A percentile compares a stretch with the other conserved stretches of the same genome.
These are phyloP conservation scores for Cylindrodendrum hubeiense DNA, from an alignment of 2,329 filamentous ascomycete genomes.

Conservation along the genomic window DNA sequence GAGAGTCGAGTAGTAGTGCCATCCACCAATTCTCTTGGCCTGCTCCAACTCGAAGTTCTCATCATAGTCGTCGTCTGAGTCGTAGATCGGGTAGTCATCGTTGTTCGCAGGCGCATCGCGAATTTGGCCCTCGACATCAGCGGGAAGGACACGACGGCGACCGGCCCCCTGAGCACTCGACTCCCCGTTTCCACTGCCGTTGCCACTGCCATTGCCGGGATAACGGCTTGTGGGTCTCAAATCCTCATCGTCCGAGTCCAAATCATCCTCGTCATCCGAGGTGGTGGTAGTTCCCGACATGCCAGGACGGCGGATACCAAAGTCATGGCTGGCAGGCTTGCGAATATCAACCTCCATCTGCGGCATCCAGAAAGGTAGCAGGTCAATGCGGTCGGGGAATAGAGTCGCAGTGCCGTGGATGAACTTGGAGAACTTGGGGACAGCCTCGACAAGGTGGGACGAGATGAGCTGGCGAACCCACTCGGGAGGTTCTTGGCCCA, in stretches of 20 bases:
- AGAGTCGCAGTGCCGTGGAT: conserved; percentile 93
- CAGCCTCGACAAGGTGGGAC: conserved; percentile 96
- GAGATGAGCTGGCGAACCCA: conserved; percentile 96
- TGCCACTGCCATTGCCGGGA: conserved; percentile 23
- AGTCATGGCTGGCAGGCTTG: conserved; percentile 88
- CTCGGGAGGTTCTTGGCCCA: conserved; percentile 92
- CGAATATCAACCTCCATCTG: conserved; percentile 99
- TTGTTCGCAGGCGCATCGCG: conserved; percentile 68
- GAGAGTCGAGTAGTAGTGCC: conserved; percentile 77
- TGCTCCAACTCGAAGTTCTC: conserved; percentile 82
- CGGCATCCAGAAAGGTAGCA: conserved; percentile 97
- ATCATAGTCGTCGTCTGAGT: conserved; percentile 84
- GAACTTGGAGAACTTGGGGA: conserved; percentile 99
- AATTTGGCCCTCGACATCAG: conserved; percentile 88
- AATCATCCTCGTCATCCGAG: conserved; percentile 80
- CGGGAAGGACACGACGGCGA: conserved; percentile 57
- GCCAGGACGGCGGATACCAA: conserved; percentile 87
- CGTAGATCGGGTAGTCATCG: conserved; percentile 88
- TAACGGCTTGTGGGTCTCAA: conserved; percentile 28
- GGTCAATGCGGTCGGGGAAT: conserved; percentile 87
- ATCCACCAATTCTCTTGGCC: conserved; percentile 80
- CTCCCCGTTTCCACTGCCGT: conserved; percentile 48
- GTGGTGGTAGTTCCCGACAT: conserved; percentile 83
- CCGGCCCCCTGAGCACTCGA: conserved; percentile 52
- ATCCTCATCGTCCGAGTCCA: conserved; percentile 76